Evolutionary conservation across 495 filamentous ascomycete species (phyloP).

Genomic region (Lasiosphaeria hispida): DNA sequence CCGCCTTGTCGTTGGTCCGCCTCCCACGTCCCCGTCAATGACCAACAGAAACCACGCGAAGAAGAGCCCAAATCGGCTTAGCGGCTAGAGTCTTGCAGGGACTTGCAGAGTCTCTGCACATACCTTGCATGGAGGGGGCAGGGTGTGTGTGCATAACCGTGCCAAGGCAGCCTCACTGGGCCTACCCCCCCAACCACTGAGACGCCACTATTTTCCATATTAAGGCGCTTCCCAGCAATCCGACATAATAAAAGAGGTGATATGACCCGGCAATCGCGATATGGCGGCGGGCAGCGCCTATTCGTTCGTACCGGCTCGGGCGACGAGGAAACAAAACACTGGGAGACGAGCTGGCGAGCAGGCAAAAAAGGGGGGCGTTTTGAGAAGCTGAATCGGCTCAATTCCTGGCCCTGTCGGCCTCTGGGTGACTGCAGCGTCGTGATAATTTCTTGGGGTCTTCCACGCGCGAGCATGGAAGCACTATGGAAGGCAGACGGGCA

Average conservation of each 20-base stretch:
- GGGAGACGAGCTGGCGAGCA: not conserved
- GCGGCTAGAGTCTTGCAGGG: not conserved
- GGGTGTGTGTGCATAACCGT: slow-evolving; percentile 13
- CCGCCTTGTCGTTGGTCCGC: not conserved
- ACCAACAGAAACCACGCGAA: slow-evolving; percentile 30
- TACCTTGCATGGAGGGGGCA: slow-evolving; percentile 2
- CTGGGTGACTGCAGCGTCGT: slow-evolving; percentile 21
- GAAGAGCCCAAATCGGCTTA: not conserved
- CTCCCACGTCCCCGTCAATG: slow-evolving; percentile 15
- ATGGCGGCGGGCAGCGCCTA: slow-evolving; percentile 13
- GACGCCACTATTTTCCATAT: slow-evolving; percentile 37
- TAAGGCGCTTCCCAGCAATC: slow-evolving; percentile 34
- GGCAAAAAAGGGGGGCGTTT: not conserved
- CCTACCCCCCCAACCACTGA: slow-evolving; percentile 18
- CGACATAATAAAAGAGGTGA: slow-evolving; percentile 29
- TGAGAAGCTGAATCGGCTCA: slow-evolving; percentile 21
- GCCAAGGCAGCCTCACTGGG: not conserved
- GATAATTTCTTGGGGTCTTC: slow-evolving; percentile 24
- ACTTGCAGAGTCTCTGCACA: not conserved
- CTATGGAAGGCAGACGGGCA: slow-evolving; percentile 6
- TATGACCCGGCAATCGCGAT: slow-evolving; percentile 36
- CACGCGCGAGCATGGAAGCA: slow-evolving; percentile 13
- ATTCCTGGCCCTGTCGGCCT: slow-evolving; percentile 18
- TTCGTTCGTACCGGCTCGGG: not conserved
- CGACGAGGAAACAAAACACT: not conserved